These are phyloP conservation scores for Alternaria consortialis DNA, from an alignment of 2,329 filamentous ascomycete species.

Conservation along the genomic window DNA sequence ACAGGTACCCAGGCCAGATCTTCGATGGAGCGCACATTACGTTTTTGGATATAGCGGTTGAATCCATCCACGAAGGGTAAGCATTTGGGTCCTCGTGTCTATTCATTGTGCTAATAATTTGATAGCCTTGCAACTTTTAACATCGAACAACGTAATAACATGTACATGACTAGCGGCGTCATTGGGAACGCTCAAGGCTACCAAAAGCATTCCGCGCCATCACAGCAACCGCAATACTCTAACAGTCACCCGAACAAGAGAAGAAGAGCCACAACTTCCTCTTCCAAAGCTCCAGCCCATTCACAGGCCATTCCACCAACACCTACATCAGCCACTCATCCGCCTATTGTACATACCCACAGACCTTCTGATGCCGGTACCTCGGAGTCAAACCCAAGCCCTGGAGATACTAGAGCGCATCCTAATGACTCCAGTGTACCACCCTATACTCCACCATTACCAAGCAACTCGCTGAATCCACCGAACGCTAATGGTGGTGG, in stretches of 20 bases:
- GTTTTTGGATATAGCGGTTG: constrained; percentile 71
- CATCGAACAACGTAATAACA: constrained; percentile 49
- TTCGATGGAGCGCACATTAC: constrained; percentile 81
- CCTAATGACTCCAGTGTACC: constrained; percentile 33
- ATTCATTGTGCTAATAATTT: constrained; percentile 19
- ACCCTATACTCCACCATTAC: constrained; percentile 42
- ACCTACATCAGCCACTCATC: constrained; percentile 43
- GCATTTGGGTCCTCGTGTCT: neutral
- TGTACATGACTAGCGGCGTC: constrained; percentile 46
- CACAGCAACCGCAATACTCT: constrained; percentile 36
- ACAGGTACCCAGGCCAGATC: constrained; percentile 75
- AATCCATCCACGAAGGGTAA: constrained; percentile 67
- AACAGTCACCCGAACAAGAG: constrained; percentile 48
- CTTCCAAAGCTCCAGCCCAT: constrained; percentile 32
- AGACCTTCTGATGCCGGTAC: constrained; percentile 35
- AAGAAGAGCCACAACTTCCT: constrained; percentile 45
- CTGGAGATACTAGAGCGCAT: constrained; percentile 29
- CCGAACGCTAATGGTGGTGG: constrained; percentile 30
- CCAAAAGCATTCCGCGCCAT: constrained; percentile 36
- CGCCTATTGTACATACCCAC: constrained; percentile 27
- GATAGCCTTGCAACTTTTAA: constrained; percentile 46
- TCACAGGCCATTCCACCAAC: constrained; percentile 37
- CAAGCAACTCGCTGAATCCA: constrained; percentile 25
- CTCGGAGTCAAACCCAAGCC: constrained; percentile 36
- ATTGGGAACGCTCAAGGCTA: constrained; percentile 37